phyloP scores from a whole-genome alignment of 306 rosid species.

The Malus fusca region DNA sequence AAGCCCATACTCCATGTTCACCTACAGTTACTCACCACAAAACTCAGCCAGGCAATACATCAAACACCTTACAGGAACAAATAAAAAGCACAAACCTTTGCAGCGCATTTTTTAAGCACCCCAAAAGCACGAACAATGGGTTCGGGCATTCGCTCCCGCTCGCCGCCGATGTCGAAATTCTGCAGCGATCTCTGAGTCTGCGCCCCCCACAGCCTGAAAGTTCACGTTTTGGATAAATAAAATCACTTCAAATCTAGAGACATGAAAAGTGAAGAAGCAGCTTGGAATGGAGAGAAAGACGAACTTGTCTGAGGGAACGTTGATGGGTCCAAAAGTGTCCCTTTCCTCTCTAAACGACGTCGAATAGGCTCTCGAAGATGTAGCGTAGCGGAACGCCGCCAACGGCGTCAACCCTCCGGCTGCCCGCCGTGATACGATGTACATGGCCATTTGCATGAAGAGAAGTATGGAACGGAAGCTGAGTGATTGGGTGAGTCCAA shows the following conservation, averaged over 20 bases:
- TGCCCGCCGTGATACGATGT: conserved; percentile 51
- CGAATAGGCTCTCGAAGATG: conserved; percentile 47
- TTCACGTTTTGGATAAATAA: not conserved
- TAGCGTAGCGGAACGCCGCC: conserved; percentile 33
- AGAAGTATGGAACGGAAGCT: not conserved
- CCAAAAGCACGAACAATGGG: conserved; percentile 94
- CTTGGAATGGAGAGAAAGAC: conserved; percentile 7
- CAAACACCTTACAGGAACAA: not conserved
- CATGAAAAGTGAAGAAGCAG: no score
- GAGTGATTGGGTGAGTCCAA: not conserved
- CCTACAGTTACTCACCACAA: conserved; percentile 32
- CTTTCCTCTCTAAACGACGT: conserved; percentile 77
- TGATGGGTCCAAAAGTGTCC: conserved; percentile 92
- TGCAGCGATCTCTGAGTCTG: conserved; percentile 93
- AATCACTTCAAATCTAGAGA: not conserved
- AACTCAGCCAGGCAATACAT: not conserved
- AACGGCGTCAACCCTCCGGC: conserved; percentile 31
- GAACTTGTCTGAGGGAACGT: conserved; percentile 88
- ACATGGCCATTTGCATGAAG: conserved; percentile 40
- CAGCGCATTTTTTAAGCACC: conserved; percentile 80
- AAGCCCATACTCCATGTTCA: conserved; percentile 88
- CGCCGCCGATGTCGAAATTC: conserved; percentile 94
- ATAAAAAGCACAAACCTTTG: conserved; percentile 39
- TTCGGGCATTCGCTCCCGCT: conserved; percentile 95
- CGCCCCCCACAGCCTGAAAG: conserved; percentile 86